Conservation (phyloP, 2,329 filamentous ascomycete species). For the Nothopassalora personata region DNA sequence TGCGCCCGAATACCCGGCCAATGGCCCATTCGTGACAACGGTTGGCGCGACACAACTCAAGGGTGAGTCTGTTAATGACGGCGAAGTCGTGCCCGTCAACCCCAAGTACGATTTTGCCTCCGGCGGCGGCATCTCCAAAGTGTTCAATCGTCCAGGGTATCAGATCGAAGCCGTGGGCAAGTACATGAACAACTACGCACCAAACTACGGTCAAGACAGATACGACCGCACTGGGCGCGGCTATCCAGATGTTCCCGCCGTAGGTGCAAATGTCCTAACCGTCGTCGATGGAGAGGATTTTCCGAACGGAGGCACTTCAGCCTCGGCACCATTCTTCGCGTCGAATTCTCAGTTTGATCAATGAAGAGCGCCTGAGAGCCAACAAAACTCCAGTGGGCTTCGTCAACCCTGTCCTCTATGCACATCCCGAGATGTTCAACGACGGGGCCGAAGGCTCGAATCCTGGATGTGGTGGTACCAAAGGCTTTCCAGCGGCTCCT, state of each 20-base stretch:
- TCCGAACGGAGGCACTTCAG: slow-evolving; percentile 46
- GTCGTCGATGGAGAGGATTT: slow-evolving; percentile 35
- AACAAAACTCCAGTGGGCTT: slow-evolving; percentile 38
- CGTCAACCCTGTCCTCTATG: slow-evolving; percentile 40
- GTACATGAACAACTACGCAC: slow-evolving; percentile 30
- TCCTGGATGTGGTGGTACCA: slow-evolving; percentile 33
- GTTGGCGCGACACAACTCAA: slow-evolving; percentile 43
- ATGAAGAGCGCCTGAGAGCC: slow-evolving; percentile 30
- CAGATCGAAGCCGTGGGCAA: slow-evolving; percentile 23
- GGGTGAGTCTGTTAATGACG: slow-evolving; percentile 35
- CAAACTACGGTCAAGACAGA: slow-evolving; percentile 36
- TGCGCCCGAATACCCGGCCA: slow-evolving; percentile 40
- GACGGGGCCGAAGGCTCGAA: slow-evolving; percentile 33
- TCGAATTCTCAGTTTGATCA: slow-evolving; percentile 43
- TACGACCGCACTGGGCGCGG: slow-evolving; percentile 47
- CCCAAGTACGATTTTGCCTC: slow-evolving; percentile 34
- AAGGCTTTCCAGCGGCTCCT: slow-evolving; percentile 24
- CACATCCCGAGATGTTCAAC: slow-evolving; percentile 34
- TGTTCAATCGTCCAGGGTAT: slow-evolving; percentile 29
- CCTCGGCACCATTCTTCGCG: slow-evolving; percentile 45
- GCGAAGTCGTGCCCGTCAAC: slow-evolving; percentile 23
- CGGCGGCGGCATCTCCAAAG: slow-evolving; percentile 41
- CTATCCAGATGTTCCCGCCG: slow-evolving; percentile 40
- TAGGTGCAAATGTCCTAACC: slow-evolving; percentile 18
- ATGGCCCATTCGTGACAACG: slow-evolving; percentile 47